Evolutionary conservation across 345 rosid genomes (phyloP), one percentile per base, ranked within the genome.

Genomic region (Microcos paniculata): DNA sequence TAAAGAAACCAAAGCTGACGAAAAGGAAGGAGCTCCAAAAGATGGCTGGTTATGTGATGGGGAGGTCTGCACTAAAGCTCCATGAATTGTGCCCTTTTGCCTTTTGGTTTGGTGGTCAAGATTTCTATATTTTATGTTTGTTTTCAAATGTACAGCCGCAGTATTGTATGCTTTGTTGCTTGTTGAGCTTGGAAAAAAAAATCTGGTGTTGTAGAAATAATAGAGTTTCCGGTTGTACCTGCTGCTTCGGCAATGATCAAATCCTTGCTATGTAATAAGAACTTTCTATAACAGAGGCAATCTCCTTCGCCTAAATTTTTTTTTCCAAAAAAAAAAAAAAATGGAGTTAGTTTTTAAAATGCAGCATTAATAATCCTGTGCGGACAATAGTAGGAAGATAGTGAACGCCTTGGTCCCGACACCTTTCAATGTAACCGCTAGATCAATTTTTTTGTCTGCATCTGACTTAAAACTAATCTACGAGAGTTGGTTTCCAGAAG

Each of bases 1-100:
- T 72, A 21, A 10, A 40, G 61, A 71, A 35, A 73, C n/a, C 26
- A 73, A 58, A 31, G 21, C 24, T 9, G 87, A 42, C 0, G 75
- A 51, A 4, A 73, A 48, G 28, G 57, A 49, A 46, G 65, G 72
- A 57, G 19, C 67, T 8, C 8, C 85, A 16, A 68, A 75, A 35
- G 90, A 84, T 26, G 92, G 90, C 23, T 90, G 91, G 91, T 76
- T 73, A 14, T 88, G 94, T 43, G 89, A 84, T 7, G 89, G 94
- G 14, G 84, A 85, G 14, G 89, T 85, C 46, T 90, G 94, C 64
- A 21, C 6, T 31, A 87, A 71, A 78, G 85, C 82, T 75, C 40
- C 40, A 35, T 84, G 84, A 84, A 13, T 52, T 30, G 2, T 45
- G 45, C 14, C 48, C 43, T 30, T 51, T 4, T 3, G 21, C 0